These are phyloP conservation scores for Beauveria scarabaeidicola DNA, from an alignment of 2,329 filamentous ascomycete species.

Conservation along the genomic window DNA sequence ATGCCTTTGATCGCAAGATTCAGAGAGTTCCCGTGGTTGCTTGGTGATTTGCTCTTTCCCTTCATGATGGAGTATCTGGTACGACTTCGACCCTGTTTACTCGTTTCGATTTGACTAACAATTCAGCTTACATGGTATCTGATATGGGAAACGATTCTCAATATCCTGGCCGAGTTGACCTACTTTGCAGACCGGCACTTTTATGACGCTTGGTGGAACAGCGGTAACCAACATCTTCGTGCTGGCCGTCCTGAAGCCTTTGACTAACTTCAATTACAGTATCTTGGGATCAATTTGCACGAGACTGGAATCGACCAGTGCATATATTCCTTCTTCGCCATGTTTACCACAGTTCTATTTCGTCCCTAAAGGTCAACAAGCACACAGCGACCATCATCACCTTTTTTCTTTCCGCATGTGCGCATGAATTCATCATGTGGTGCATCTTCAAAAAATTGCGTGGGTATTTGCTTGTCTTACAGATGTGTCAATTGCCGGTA, in stretches of 20 bases:
- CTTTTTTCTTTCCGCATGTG: constrained; percentile 61
- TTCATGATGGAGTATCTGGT: constrained; percentile 70
- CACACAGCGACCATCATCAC: constrained; percentile 66
- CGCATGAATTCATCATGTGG: constrained; percentile 74
- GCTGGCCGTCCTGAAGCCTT: neutral
- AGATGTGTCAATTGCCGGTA: constrained; percentile 65
- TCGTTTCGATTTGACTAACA: neutral
- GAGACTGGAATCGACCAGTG: constrained; percentile 72
- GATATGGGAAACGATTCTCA: constrained; percentile 70
- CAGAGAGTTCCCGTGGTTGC: constrained; percentile 61
- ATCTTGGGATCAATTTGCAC: constrained; percentile 68
- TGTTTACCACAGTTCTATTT: constrained; percentile 72
- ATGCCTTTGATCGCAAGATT: constrained; percentile 54
- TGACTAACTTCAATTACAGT: constrained; percentile 24
- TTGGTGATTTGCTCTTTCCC: constrained; percentile 68
- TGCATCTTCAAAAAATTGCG: constrained; percentile 71
- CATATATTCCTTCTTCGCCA: constrained; percentile 71
- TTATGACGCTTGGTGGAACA: constrained; percentile 58
- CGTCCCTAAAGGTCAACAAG: constrained; percentile 60
- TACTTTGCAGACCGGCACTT: constrained; percentile 71
- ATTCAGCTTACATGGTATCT: constrained; percentile 62
- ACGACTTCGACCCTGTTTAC: constrained; percentile 10
- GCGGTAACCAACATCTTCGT: constrained; percentile 25
- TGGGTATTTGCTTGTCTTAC: constrained; percentile 63
- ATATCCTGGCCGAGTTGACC: constrained; percentile 68